A percentile compares a stretch with the other conserved stretches of the same genome.
Conservation (phyloP, 2,329 filamentous ascomycete genomes). For the Huntiella abstrusa region DNA sequence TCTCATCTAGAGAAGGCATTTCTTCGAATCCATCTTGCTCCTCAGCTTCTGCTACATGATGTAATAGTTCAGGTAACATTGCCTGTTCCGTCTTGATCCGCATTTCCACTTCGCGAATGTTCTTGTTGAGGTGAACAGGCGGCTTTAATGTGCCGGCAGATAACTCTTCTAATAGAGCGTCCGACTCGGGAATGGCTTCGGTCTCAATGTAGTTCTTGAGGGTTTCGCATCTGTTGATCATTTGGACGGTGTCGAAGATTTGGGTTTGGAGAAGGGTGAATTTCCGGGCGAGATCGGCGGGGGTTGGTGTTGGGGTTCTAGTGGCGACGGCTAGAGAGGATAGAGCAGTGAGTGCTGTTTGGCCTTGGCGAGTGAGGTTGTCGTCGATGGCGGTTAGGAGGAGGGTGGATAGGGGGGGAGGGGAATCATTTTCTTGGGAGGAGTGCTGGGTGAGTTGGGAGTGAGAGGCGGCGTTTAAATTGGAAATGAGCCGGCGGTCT, state of each 20-base stretch:
- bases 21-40: background rate
- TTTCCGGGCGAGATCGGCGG: conserved; percentile 28
- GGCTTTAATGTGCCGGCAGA: conserved; percentile 30
- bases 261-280: conserved; percentile 38
- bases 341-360: conserved; percentile 36
- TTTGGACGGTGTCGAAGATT: conserved; percentile 35
- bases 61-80: conserved; percentile 46
- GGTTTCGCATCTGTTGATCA: conserved; percentile 32
- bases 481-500: conserved; percentile 37
- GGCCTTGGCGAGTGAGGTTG: conserved; percentile 25
- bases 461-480: conserved; percentile 40
- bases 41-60: conserved; percentile 2
- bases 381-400: too few species aligned
- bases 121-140: conserved; percentile 39
- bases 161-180: conserved; percentile 24
- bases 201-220: conserved; percentile 36
- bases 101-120: conserved; percentile 57
- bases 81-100: conserved; percentile 46
- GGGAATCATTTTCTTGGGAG: conserved; percentile 8
- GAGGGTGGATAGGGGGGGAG: too few species aligned
- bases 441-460: conserved; percentile 23
- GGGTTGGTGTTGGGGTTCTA: conserved; percentile 28
- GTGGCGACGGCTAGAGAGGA: conserved; percentile 31
- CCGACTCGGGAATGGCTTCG: conserved; percentile 25
- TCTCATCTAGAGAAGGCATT: conserved; percentile 1